Base-by-base conservation (phyloP, 768 basidiomycete species). In the Lyophyllum decastes region DNA sequence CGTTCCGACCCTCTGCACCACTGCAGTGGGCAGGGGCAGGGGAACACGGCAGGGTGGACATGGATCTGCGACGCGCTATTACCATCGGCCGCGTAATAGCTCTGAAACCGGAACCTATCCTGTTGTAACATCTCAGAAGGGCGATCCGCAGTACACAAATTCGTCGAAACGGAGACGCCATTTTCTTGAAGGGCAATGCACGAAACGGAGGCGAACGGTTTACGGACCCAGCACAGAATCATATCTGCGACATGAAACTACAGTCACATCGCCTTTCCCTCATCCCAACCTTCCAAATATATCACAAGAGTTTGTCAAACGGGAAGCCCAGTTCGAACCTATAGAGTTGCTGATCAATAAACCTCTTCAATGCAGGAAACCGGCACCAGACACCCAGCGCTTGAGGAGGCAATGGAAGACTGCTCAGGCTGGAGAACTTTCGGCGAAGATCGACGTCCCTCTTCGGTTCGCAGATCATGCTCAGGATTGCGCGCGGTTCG, bases 361-460 rank as follows among this genome's bases (percentile, higher is more conserved):
- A n/a, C 60, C 52, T 8, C 53, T 53, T 21, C 26, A 55, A 11
- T 57, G 52, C 27, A 63, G 45, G 52, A 55, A 60, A 45, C 49
- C 52, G n/a, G 44, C 41, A 19, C 49, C 52, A 27, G 49, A 52
- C 49, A 48, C 26, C 46, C 55, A 52, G 0, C 30, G 49, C 16
- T n/a, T 55, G 33, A 53, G 44, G 41, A 60, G 30, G 27, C 33
- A 49, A 21, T 57, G 55, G 55, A 48, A 49, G 41, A 26, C n/a
- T 12, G 26, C 21, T 22, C 61, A 59, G 25, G 43, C 26, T 22
- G 35, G 47, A 48, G 46, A 52, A 12, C 45, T 60, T 25, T 52
- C 49, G 19, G 40, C 38, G 7, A 52, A 57, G 24, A 38, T 50
- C 10, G 61, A 49, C 4, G 45, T 48, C 12, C 51, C 38, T 14